Conservation (phyloP, 306 rosid species). For the Hylodesmum podocarpum region DNA sequence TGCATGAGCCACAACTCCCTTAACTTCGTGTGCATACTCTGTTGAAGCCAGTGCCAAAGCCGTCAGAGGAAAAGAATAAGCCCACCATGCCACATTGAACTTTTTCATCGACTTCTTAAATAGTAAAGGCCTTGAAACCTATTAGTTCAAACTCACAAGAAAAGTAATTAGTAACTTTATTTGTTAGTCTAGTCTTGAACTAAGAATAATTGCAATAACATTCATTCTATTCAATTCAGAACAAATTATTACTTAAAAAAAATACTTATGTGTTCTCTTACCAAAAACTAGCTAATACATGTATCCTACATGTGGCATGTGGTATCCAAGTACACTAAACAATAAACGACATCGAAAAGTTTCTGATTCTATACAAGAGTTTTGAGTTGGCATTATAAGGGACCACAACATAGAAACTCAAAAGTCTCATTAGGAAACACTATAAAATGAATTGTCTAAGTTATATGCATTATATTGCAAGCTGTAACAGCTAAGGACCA, state of each 20-base stretch:
- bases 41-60: constrained; percentile 56
- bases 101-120: constrained; percentile 61
- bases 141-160: neutral
- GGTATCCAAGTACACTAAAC: neutral
- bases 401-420: too few relatives aligned
- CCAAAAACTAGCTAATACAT: neutral
- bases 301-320: neutral
- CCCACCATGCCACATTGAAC: constrained; percentile 68
- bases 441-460: neutral
- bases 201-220: too few relatives aligned
- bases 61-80: constrained; percentile 55
- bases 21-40: constrained; percentile 47
- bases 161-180: neutral
- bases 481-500: neutral
- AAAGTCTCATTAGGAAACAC: too few relatives aligned
- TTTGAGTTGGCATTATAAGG: constrained; percentile 15
- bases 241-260: too few relatives aligned
- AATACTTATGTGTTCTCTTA: too few relatives aligned
- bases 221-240: too few relatives aligned
- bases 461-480: neutral
- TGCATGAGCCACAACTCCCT: constrained; percentile 35
- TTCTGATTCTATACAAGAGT: neutral
- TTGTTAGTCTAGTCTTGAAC: too few relatives aligned
- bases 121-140: constrained; percentile 56
- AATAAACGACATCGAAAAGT: neutral